These are phyloP conservation scores for Populus nigra DNA, from an alignment of 345 rosid genomes.

Conservation along the genomic window DNA sequence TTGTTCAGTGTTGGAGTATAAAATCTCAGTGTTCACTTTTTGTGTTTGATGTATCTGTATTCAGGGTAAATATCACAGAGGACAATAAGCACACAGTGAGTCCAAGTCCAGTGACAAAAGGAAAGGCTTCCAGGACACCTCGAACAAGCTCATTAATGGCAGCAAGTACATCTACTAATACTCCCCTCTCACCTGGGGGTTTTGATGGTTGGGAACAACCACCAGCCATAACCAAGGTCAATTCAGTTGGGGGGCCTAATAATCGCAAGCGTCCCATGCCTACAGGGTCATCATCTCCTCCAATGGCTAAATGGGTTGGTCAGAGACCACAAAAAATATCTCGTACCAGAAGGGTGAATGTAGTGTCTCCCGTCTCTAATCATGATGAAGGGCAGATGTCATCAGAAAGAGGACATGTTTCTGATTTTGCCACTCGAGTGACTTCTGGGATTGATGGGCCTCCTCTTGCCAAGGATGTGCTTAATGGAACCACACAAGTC, in stretches of 20 bases:
- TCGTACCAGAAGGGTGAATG: constrained; percentile 55
- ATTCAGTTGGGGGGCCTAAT: constrained; percentile 32
- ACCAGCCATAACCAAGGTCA: constrained; percentile 34
- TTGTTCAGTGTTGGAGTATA: not conserved
- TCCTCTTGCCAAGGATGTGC: constrained; percentile 28
- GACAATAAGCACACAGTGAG: constrained; percentile 29
- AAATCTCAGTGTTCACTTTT: not conserved
- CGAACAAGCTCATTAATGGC: constrained; percentile 42
- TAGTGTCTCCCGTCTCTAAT: constrained; percentile 53
- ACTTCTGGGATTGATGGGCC: constrained; percentile 32
- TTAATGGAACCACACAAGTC: constrained; percentile 36
- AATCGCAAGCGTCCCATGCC: constrained; percentile 48
- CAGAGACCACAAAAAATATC: constrained; percentile 56
- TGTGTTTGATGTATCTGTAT: constrained; percentile 5
- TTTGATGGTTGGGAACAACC: constrained; percentile 44
- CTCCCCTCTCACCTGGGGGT: constrained; percentile 34
- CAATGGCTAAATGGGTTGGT: constrained; percentile 58
- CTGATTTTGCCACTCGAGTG: constrained; percentile 36
- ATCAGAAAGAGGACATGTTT: constrained; percentile 37
- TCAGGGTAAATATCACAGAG: constrained; percentile 41
- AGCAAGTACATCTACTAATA: constrained; percentile 37
- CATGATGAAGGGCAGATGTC: constrained; percentile 45
- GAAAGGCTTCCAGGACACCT: constrained; percentile 49
- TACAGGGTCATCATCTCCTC: constrained; percentile 47
- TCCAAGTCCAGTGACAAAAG: constrained; percentile 38